Conservation (phyloP, 1,284 basidiomycete species). For the Tilletia horrida region DNA sequence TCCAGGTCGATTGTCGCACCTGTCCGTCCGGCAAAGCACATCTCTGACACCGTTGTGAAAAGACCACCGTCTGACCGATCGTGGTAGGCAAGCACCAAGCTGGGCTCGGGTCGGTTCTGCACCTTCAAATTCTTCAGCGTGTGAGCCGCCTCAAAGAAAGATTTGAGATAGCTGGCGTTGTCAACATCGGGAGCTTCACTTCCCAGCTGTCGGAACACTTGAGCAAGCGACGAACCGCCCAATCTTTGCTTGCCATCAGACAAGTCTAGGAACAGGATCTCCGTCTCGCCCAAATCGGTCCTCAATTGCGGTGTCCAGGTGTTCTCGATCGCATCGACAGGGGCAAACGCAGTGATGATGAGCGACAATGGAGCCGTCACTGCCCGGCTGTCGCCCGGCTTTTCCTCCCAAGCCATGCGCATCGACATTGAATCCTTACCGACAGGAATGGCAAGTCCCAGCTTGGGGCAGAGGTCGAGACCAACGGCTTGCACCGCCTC, state of each 20-base stretch:
- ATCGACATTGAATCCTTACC: conserved; percentile 99
- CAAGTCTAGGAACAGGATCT: conserved; percentile 84
- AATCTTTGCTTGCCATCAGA: conserved; percentile 77
- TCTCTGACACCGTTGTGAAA: conserved; percentile 86
- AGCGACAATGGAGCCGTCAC: conserved; percentile 87
- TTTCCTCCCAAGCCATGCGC: conserved; percentile 86
- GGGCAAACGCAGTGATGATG: conserved; percentile 90
- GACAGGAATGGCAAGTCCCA: conserved; percentile 91
- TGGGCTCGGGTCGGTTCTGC: conserved; percentile 59
- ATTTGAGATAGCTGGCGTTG: conserved; percentile 69
- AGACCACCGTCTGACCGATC: conserved; percentile 96
- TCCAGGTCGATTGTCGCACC: conserved; percentile 73
- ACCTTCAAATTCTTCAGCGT: conserved; percentile 61
- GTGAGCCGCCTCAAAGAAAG: conserved; percentile 77
- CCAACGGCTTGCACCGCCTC: conserved; percentile 90
- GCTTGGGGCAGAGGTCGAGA: conserved; percentile 86
- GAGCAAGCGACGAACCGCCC: conserved; percentile 90
- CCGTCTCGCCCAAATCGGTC: conserved; percentile 63
- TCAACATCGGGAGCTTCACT: conserved; percentile 85
- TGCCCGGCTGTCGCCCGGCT: conserved; percentile 65
- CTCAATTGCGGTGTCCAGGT: conserved; percentile 90
- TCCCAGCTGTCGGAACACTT: conserved; percentile 90
- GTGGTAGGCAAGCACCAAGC: conserved; percentile 85
- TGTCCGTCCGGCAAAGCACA: conserved; percentile 86
- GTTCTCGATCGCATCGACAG: conserved; percentile 70